Base-by-base conservation (phyloP, 78 protist species). In the Polysphondylium violaceum region DNA sequence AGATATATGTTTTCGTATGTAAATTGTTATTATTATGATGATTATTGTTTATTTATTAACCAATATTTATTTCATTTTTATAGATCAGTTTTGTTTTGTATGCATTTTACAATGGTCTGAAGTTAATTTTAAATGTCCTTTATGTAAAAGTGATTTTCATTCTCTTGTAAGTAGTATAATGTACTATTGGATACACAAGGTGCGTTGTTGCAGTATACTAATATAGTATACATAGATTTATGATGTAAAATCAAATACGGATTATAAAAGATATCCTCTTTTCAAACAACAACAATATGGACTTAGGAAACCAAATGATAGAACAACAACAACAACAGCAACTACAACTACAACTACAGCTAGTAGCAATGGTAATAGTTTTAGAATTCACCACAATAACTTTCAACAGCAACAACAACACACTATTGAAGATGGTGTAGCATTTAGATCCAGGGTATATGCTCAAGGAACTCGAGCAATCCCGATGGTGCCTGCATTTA, bases 41-140 rank as follows among this genome's bases (percentile, higher is more conserved):
- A 11, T 31, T 29, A 51, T 4, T 36, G 35, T 17, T 27, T 35
- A 53, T 21, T 27, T 58, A 68, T 51, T 31, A 17, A 31, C 12
- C 35, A 33, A 65, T 38, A 29, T 23, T 51, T 19, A 7, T 33
- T 21, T 50, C 50, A 2, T 0, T 51, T 21, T 31, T 43, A 1
- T 31, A 78, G 88, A 83, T 69, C 78, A 83, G 7, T 83, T 69
- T 58, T 83, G 90, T 83, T 83, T 36, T 59, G 33, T 69, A 16
- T 83, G 90, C 43, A 83, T 83, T 3, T 58, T 83, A 11, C 90
- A 83, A 43, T 83, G 90, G 90, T 83, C 90, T 2, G 90, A 83
- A 55, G 6, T 83, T 40, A 68, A 73, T 69, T 25, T 17, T 6
- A 67, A 41, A n/a, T 83, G 90, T 58, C 90, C 90, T 9, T 50